A percentile compares a stretch with the other conserved stretches of the same genome.
phyloP scores from a whole-genome alignment of 495 filamentous ascomycete genomes.

The Xylaria bambusicola region DNA sequence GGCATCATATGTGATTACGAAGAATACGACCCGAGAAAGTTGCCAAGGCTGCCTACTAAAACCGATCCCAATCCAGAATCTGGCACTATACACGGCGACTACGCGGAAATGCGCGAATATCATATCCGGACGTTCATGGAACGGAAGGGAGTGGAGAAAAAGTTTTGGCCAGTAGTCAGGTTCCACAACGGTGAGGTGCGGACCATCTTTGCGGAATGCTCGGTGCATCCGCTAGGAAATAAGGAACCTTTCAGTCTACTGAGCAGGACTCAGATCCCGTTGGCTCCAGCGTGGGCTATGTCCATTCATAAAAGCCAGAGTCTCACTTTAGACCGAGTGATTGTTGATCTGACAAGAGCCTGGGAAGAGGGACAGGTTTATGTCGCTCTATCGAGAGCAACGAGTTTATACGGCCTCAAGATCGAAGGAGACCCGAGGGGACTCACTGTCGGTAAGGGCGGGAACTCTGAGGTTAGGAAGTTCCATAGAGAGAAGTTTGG shows the following conservation, averaged over 20 bases:
- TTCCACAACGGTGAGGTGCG: slow-evolving; percentile 53
- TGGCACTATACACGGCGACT: slow-evolving; percentile 31
- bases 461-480: slow-evolving; percentile 30
- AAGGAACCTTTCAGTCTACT: slow-evolving; percentile 57
- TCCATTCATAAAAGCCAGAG: slow-evolving; percentile 96
- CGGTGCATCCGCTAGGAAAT: slow-evolving; percentile 49
- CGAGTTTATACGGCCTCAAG: slow-evolving; percentile 70
- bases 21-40: slow-evolving; percentile 57
- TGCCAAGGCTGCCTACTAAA: slow-evolving; percentile 40
- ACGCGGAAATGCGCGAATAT: slow-evolving; percentile 45
- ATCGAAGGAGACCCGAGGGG: slow-evolving; percentile 37
- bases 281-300: slow-evolving; percentile 91
- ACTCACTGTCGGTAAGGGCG: slow-evolving; percentile 27
- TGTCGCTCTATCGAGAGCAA: slow-evolving; percentile 78
- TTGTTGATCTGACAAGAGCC: slow-evolving; percentile 79
- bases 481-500: slow-evolving; percentile 33
- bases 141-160: slow-evolving; percentile 15
- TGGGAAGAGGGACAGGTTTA: slow-evolving; percentile 92
- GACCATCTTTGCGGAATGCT: slow-evolving; percentile 52
- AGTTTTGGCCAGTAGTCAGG: slow-evolving; percentile 73
- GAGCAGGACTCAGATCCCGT: slow-evolving; percentile 77
- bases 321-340: slow-evolving; percentile 87
- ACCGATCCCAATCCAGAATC: slow-evolving; percentile 14
- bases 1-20: slow-evolving; percentile 81
- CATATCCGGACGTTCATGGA: slow-evolving; percentile 36